Evolutionary conservation across 495 filamentous ascomycete genomes (phyloP), one percentile per base, ranked within the genome.

Genomic region (Trichocladium antarcticum): DNA sequence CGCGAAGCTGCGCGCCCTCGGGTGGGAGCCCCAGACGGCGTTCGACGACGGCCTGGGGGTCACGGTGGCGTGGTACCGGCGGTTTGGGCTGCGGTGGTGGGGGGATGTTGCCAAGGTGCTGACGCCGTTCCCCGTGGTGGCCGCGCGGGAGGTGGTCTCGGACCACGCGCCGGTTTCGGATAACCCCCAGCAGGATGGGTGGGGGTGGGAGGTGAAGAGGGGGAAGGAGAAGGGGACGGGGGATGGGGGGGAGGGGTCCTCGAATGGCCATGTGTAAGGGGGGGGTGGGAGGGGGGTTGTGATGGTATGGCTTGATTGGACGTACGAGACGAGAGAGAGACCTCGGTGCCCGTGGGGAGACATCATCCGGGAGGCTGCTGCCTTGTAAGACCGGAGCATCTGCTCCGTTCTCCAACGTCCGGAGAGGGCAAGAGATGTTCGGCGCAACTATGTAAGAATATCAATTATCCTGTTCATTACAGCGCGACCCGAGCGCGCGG

Each of bases 51-150:
- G 84, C 17, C 62, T 88, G 48, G 63, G 63, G 32, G 62, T 58
- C n/a, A 87, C 84, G 4, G 80, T 87, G 1, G 72, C 79, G 29
- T 88, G 84, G 84, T 87, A 88, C 59, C 65, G 65, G 22, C 60
- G 55, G 28, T 83, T 78, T 50, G 76, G 78, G 1, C 71, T 77
- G 58, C 47, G 60, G 20, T 87, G 83, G 83, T 87, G 83, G 83
- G 80, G 80, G 56, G 75, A 89, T 69, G 82, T 86, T 51, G 80
- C 69, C 57, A 72, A 73, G 55, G 75, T 80, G 20, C 62, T 81
- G 27, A 76, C 66, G 24, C 75, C 78, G 34, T 80, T 80, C 49
- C 78, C 78, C 6, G 71, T 71, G 32, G 75, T 80, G 14, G 67
- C 68, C 6, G 73, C 71, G 43, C 61, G 53, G 6, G 68, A 71